Conservation (phyloP, 1,284 basidiomycete genomes). For the Cystobasidiaceae sp. region DNA sequence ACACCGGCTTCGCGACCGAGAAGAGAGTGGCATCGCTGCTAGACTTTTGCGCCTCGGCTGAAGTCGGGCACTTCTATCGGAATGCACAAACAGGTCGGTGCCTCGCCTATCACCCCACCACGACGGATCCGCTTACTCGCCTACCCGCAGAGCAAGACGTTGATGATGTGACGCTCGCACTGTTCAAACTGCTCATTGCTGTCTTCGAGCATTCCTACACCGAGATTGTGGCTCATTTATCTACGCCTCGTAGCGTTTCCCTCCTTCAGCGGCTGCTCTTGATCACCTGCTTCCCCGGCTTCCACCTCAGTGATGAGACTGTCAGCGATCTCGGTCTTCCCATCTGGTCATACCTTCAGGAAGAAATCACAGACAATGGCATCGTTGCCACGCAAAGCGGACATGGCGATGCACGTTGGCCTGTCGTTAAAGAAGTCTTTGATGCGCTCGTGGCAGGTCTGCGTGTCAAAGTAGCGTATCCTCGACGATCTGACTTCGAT, state of each 20-base stretch:
- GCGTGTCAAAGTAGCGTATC: slow-evolving; percentile 35
- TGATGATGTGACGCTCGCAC: slow-evolving; percentile 26
- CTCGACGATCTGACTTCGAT: slow-evolving; percentile 26
- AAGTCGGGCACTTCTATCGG: not conserved
- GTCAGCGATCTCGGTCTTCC: slow-evolving; percentile 36
- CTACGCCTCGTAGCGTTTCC: slow-evolving; percentile 13
- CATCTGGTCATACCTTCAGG: slow-evolving; percentile 42
- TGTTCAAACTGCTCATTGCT: slow-evolving; percentile 38
- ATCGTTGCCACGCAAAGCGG: slow-evolving; percentile 34
- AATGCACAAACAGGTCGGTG: slow-evolving; percentile 14
- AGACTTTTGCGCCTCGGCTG: slow-evolving; percentile 36
- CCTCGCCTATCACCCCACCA: too few species aligned
- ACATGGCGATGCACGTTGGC: slow-evolving; percentile 35
- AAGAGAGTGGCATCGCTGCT: slow-evolving; percentile 29
- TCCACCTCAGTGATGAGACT: slow-evolving; percentile 37
- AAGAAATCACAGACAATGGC: slow-evolving; percentile 41
- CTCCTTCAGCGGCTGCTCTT: slow-evolving; percentile 13
- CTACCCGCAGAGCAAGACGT: slow-evolving; percentile 24
- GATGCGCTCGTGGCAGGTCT: slow-evolving; percentile 36
- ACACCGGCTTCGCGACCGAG: slow-evolving; percentile 28
- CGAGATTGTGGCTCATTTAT: slow-evolving; percentile 16
- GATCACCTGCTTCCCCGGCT: slow-evolving; percentile 40
- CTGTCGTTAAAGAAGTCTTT: slow-evolving; percentile 38
- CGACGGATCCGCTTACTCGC: too few species aligned
- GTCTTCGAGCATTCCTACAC: slow-evolving; percentile 33